Base-by-base conservation (phyloP, 192 early-diverging fungal genomes). In the Gryganskiella cystojenkinii region DNA sequence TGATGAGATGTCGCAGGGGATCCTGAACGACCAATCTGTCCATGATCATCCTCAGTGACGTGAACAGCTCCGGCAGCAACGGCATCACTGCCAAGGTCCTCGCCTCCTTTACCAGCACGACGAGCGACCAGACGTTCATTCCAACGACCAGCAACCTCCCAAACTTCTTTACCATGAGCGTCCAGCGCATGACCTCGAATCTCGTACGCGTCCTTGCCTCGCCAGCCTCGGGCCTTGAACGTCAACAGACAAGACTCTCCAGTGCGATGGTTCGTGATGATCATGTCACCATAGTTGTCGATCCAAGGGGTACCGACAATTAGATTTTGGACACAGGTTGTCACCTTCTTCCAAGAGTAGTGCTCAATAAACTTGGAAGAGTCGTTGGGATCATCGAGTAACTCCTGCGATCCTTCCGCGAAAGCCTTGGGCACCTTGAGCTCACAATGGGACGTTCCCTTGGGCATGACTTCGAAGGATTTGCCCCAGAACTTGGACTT, bases 271-370 rank as follows among this genome's bases (percentile, higher is more conserved):
- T 96, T 96, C 15, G 75, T 70, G 20, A 95, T 85, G n/a, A 89
- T 72, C 81, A 96, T 89, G 61, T 96, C 95, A 40, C 95, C 95
- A 67, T 90, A 89, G 66, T 93, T 91, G 62, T 95, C 94, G 62
- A 96, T 92, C 87, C 90, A 91, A 22, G 94, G 89, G 50, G 84
- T 92, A 25, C 94, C 95, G 8, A 92, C 81, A 80, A 96, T 95
- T 59, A 96, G 80, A 78, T 95, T 95, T 54, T 95, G 90, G 25
- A 96, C 95, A 60, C 85, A 89, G 17, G 92, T 94, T 4, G 91
- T 93, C 56, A 95, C 91, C 81, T 96, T 96, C 70, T 89, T 93
- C 94, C 91, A 92, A 52, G 90, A 88, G 81, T 93, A 95, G 70
- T 94, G 95, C 80, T 96, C 93, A 40, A 82, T 80, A 76, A 87